Conservation (phyloP, 1,284 basidiomycete species). For the Malassezia furfur region DNA sequence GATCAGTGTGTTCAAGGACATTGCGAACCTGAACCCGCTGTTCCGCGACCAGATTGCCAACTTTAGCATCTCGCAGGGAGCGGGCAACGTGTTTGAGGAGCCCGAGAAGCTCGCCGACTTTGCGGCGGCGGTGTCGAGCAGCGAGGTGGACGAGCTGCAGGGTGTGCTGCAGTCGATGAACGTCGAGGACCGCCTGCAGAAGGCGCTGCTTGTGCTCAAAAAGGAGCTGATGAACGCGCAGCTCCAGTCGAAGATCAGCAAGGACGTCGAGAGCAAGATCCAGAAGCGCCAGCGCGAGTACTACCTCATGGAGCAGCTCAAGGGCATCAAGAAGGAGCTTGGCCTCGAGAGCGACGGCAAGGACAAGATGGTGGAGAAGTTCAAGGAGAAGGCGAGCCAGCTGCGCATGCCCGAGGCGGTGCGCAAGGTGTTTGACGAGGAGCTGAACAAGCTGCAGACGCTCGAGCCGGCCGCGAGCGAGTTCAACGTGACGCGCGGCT, state of each 20-base stretch:
- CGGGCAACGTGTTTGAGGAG: slow-evolving; percentile 95
- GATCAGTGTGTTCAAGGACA: slow-evolving; percentile 96
- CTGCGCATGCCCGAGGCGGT: slow-evolving; percentile 89
- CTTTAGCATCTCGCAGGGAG: slow-evolving; percentile 87
- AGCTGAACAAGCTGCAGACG: slow-evolving; percentile 79
- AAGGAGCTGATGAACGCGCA: slow-evolving; percentile 97
- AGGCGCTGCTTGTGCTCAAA: slow-evolving; percentile 84
- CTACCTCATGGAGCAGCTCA: slow-evolving; percentile 96
- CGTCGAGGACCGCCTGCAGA: slow-evolving; percentile 80
- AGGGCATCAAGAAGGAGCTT: slow-evolving; percentile 97
- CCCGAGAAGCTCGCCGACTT: slow-evolving; percentile 97
- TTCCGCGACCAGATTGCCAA: slow-evolving; percentile 98
- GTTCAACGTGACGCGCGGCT: slow-evolving; percentile 61
- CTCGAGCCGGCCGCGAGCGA: slow-evolving; percentile 83
- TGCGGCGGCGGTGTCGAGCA: slow-evolving; percentile 86
- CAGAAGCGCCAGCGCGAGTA: slow-evolving; percentile 95
- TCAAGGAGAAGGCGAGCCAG: slow-evolving; percentile 73
- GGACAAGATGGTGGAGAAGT: slow-evolving; percentile 92
- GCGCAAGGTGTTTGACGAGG: slow-evolving; percentile 91
- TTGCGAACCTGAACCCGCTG: slow-evolving; percentile 88
- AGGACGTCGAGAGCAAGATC: slow-evolving; percentile 92
- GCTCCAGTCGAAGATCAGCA: slow-evolving; percentile 82
- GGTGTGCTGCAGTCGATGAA: slow-evolving; percentile 79
- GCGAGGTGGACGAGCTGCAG: slow-evolving; percentile 82
- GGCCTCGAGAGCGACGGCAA: slow-evolving; percentile 96